Evolutionary conservation across 352 stramenopile genomes (phyloP).

Genomic region (Phytophthora hybrid): DNA sequence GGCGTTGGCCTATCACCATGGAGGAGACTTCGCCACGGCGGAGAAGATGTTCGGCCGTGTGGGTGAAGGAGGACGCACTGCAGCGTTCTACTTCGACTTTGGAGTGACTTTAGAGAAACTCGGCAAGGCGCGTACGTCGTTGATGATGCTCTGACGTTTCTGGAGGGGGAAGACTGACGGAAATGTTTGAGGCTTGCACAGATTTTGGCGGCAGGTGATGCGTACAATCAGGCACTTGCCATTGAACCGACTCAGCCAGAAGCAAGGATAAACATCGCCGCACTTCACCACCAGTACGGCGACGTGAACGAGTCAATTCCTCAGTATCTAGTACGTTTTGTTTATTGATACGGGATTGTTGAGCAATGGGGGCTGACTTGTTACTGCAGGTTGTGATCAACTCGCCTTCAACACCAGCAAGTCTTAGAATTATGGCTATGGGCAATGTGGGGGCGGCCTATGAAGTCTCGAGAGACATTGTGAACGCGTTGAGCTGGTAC

Average conservation of each 20-base stretch:
- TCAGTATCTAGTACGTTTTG: slow-evolving; percentile 48
- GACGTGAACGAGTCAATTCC: slow-evolving; percentile 58
- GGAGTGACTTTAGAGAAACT: slow-evolving; percentile 56
- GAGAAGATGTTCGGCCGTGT: slow-evolving; percentile 43
- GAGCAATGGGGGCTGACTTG: slow-evolving; percentile 7
- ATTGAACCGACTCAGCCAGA: slow-evolving; percentile 37
- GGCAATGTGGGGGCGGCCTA: slow-evolving; percentile 61
- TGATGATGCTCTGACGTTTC: neutral
- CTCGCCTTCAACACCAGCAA: slow-evolving; percentile 18
- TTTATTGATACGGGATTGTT: neutral
- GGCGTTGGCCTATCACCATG: slow-evolving; percentile 52
- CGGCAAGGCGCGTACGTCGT: slow-evolving; percentile 46
- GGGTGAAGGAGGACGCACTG: slow-evolving; percentile 20
- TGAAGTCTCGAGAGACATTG: slow-evolving; percentile 46
- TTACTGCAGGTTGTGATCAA: slow-evolving; percentile 41
- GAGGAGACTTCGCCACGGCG: slow-evolving; percentile 35
- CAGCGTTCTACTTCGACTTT: slow-evolving; percentile 62
- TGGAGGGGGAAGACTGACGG: neutral
- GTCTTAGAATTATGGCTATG: slow-evolving; percentile 45
- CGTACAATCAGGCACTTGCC: slow-evolving; percentile 53
- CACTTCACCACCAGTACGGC: slow-evolving; percentile 70
- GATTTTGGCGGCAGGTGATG: slow-evolving; percentile 53
- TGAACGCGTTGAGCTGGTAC: slow-evolving; percentile 45
- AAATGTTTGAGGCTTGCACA: slow-evolving; percentile 21
- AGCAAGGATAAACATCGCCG: slow-evolving; percentile 74